Evolutionary conservation across 176 grass and related monocot genomes (phyloP).

Genomic region (Avena insularis): DNA sequence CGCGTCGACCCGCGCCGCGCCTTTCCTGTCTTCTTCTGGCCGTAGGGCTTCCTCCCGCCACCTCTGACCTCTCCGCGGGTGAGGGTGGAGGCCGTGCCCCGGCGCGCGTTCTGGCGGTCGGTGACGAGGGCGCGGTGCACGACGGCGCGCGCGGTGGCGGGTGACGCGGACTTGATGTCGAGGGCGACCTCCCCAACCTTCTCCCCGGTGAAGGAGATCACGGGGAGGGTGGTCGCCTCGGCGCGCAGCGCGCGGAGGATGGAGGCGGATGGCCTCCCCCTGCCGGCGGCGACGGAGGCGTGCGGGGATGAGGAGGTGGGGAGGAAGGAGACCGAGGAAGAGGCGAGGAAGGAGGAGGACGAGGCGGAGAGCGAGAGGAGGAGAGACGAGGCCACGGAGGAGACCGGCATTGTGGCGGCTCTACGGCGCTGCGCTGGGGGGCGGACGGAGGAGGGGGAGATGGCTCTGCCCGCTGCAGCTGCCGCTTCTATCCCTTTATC

Average conservation of each 20-base stretch:
- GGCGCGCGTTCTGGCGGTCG: slow-evolving; percentile 91
- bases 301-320: slow-evolving; percentile 24
- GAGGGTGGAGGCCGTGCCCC: slow-evolving; percentile 92
- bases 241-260: slow-evolving; percentile 70
- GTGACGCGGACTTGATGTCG: slow-evolving; percentile 71
- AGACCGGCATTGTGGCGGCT: slow-evolving; percentile 55
- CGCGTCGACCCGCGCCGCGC: slow-evolving; percentile 81
- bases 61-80: slow-evolving; percentile 87
- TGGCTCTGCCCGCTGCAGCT: slow-evolving; percentile 31
- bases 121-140: slow-evolving; percentile 91
- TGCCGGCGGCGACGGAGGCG: slow-evolving; percentile 19
- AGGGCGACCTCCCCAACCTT: slow-evolving; percentile 75
- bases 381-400: slow-evolving; percentile 48
- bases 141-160: slow-evolving; percentile 76
- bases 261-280: slow-evolving; percentile 42
- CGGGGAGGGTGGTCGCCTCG: slow-evolving; percentile 70
- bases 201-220: slow-evolving; percentile 82
- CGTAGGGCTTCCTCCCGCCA: slow-evolving; percentile 88
- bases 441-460: slow-evolving; percentile 31
- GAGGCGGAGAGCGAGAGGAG: slow-evolving; percentile 53
- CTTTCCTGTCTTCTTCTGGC: slow-evolving; percentile 88
- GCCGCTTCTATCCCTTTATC: slow-evolving; percentile 45
- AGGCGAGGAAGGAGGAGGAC: slow-evolving; percentile 46
- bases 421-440: slow-evolving; percentile 35
- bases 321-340: slow-evolving; percentile 38